Conservation (phyloP, 345 rosid species). For the Anacardium occidentale region DNA sequence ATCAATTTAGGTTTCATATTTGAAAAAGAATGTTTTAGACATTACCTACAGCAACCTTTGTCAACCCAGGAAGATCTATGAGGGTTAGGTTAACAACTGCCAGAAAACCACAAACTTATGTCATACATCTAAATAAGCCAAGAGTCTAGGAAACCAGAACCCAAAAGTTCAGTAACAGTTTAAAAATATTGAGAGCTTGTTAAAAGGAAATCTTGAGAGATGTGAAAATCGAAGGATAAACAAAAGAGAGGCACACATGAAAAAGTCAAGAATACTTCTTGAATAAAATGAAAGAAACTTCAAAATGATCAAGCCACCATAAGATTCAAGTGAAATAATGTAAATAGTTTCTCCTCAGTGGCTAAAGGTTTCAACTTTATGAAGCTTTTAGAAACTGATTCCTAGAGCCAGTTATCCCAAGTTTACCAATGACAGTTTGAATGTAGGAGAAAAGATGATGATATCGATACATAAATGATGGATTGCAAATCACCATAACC, state of each 20-base stretch:
- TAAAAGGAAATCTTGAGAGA: background rate
- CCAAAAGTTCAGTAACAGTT: background rate
- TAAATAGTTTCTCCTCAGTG: too few relatives aligned
- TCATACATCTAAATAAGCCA: slow-evolving; percentile 15
- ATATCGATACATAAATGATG: background rate
- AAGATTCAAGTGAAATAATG: background rate
- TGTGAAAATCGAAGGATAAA: background rate
- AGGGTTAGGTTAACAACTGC: slow-evolving; percentile 98
- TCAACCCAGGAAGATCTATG: slow-evolving; percentile 99
- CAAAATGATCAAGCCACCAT: slow-evolving; percentile 8
- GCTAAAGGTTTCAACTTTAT: background rate
- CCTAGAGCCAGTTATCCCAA: background rate
- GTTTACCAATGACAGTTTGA: background rate
- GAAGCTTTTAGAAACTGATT: background rate
- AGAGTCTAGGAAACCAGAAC: background rate
- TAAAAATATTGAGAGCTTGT: background rate
- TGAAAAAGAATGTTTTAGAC: slow-evolving; percentile 12
- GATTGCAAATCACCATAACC: background rate
- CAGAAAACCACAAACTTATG: slow-evolving; percentile 19
- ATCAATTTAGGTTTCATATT: background rate
- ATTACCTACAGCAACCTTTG: slow-evolving; percentile 99
- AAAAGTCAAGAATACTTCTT: slow-evolving; percentile 1
- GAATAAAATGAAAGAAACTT: background rate
- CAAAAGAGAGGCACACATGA: background rate
- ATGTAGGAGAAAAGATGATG: background rate